Evolutionary conservation across 2,329 filamentous ascomycete species (phyloP), one percentile per base, ranked within the genome.

Genomic region (Paracorniculantispora psalliotae): DNA sequence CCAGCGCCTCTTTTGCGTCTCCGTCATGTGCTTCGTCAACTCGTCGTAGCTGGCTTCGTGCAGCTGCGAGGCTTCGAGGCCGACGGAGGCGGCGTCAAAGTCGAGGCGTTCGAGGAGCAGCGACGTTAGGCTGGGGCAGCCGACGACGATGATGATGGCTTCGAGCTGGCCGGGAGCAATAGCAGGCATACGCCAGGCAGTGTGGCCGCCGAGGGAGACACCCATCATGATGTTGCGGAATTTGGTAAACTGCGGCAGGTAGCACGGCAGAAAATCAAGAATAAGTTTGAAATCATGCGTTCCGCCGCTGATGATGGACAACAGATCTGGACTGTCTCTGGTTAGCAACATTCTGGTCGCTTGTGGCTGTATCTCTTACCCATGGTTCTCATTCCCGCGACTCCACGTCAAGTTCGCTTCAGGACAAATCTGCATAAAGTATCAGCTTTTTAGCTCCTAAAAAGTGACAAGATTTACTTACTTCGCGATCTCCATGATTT

Each of bases 81-180:
- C 54, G 57, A 64, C n/a, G 47, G 58, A 50, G 23, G 54, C 37
- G 53, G 54, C 52, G 53, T 63, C 56, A 56, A 64, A 21, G 35
- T 44, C 47, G 33, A 60, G 54, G 1, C 54, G 17, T 9, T 37
- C 43, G 12, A 57, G 33, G 10, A 57, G 43, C n/a, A 57, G 44
- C 25, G 54, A 37, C 15, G 54, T 41, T 21, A 57, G 15, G 54
- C 44, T 57, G 5, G 54, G 54, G 23, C 43, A 57, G 25, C 54
- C 54, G 19, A 57, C 54, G 5, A 57, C 54, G 44, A 57, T 47
- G 30, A 41, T 25, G 43, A 57, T 10, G 10, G 25, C 54, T 15
- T 49, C 30, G 5, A 57, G 35, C 33, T 50, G 41, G 26, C 30
- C 28, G 2, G 54, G 54, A 5, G 44, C 54, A 0, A 41, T 4